Base-by-base conservation (phyloP, 139 green algal genomes). In the Auxenochlorella pyrenoidosa region DNA sequence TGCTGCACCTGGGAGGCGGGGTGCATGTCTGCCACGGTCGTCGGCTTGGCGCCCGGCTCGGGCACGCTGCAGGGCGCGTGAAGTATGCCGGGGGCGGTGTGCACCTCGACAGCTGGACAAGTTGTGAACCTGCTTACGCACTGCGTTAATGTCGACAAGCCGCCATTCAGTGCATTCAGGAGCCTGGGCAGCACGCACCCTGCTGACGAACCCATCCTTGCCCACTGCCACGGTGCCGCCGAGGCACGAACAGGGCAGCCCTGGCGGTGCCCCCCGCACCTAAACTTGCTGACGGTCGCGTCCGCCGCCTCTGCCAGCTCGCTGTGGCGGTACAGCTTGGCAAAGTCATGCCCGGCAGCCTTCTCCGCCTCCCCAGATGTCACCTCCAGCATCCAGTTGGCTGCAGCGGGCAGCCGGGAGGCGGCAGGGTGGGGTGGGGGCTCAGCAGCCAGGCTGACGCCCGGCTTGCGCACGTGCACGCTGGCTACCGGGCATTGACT, bases 371-470 rank as follows among this genome's bases (percentile, higher is more conserved):
- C 40, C 0, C 47, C 78, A 19, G 71, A 87, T 43, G 80, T 83
- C 63, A 90, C 83, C n/a, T 92, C 84, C 79, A 92, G 86, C 89
- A 90, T 90, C 89, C 89, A 92, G 82, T 87, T 89, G 51, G 89
- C 89, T 60, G 86, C 47, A 79, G 72, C 2, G 54, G 16, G 54
- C 47, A 54, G 47, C 47, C 47, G 47, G 47, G 47, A 54, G 47
- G 47, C 8, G 47, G 6, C 8, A 10, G 47, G 47, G 6, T 54
- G 47, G 47, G 47, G 47, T 54, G 47, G 47, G 47, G 47, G 47
- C 47, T 54, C 47, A 54, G 47, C 47, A 54, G 47, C 8, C 47
- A 54, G 47, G 47, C 47, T 54, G 6, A 6, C 10, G 47, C 47
- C 47, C 10, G 47, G 47, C 10, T 54, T 54, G 47, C 10, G 8